Evolutionary conservation across 1,284 basidiomycete genomes (phyloP).

Genomic region (Leccinum fallax): DNA sequence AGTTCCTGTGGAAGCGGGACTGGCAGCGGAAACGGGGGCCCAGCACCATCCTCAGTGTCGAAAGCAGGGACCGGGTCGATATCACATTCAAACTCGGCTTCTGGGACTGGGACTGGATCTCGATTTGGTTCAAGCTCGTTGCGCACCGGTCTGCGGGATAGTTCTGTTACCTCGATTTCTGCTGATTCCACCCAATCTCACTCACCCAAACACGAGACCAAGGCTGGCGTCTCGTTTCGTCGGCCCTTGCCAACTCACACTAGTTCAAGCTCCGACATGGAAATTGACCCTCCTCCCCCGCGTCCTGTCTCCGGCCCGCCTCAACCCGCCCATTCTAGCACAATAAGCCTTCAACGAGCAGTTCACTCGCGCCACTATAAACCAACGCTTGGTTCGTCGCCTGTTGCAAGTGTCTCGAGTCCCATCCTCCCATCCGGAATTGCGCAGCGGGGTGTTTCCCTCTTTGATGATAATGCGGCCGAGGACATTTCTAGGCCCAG

Average conservation of each 20-base stretch:
- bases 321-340: constrained; percentile 7
- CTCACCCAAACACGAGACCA: constrained; percentile 8
- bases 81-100: constrained; percentile 30
- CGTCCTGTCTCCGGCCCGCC: constrained; percentile 26
- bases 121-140: constrained; percentile 29
- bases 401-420: constrained; percentile 20
- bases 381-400: constrained; percentile 14
- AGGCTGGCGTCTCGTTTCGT: constrained; percentile 5
- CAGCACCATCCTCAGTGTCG: constrained; percentile 19
- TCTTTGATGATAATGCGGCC: constrained; percentile 6
- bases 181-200: constrained; percentile 25
- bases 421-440: constrained; percentile 12
- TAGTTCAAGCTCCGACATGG: constrained; percentile 28
- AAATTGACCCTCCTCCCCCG: constrained; percentile 25
- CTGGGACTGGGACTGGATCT: constrained; percentile 32
- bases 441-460: background rate
- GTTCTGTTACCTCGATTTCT: constrained; percentile 35
- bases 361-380: constrained; percentile 6
- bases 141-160: constrained; percentile 26
- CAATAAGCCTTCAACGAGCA: background rate
- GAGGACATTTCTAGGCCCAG: constrained; percentile 14
- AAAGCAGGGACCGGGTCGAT: constrained; percentile 24
- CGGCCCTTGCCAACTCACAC: constrained; percentile 10
- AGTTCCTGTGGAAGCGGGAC: constrained; percentile 17
- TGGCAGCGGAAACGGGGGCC: constrained; percentile 11